These are phyloP conservation scores for Colletotrichum neosansevieriae DNA, from an alignment of 2,329 filamentous ascomycete species.

Conservation along the genomic window DNA sequence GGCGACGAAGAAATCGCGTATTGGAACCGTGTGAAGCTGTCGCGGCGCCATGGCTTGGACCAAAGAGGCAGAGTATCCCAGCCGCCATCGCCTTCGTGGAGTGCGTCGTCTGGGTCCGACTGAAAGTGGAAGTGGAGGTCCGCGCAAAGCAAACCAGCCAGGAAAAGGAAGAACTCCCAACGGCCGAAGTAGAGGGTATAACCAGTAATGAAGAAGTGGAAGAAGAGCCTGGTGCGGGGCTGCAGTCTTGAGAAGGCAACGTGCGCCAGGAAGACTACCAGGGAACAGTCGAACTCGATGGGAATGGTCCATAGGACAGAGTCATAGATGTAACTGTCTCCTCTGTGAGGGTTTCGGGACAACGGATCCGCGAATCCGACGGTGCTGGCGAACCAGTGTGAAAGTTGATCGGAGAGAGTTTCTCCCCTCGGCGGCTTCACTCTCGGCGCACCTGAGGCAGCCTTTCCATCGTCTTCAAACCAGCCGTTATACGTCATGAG, in stretches of 20 bases:
- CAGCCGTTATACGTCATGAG: conserved; percentile 56
- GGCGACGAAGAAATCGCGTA: background rate
- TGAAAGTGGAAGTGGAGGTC: conserved; percentile 44
- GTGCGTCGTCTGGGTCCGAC: conserved; percentile 41
- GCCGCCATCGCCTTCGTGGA: background rate
- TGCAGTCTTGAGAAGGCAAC: conserved; percentile 62
- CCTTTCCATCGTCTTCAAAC: conserved; percentile 41
- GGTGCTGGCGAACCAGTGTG: conserved; percentile 60
- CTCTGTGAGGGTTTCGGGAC: conserved; percentile 53
- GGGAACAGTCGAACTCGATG: conserved; percentile 68
- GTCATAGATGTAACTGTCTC: conserved; percentile 56
- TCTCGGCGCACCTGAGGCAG: background rate
- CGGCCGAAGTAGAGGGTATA: conserved; percentile 50
- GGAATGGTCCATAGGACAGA: conserved; percentile 73
- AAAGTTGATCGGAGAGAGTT: conserved; percentile 54
- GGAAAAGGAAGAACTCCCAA: conserved; percentile 36
- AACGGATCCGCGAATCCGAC: conserved; percentile 63
- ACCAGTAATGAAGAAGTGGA: conserved; percentile 53
- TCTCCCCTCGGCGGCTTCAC: conserved; percentile 31
- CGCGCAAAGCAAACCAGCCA: conserved; percentile 21
- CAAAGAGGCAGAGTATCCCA: background rate
- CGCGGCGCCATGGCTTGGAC: conserved; percentile 1
- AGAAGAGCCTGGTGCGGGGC: conserved; percentile 55
- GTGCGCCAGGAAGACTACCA: conserved; percentile 67
- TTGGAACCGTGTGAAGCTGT: conserved; percentile 6